Conservation (phyloP, 352 stramenopile genomes). For the Plasmopara muralis region DNA sequence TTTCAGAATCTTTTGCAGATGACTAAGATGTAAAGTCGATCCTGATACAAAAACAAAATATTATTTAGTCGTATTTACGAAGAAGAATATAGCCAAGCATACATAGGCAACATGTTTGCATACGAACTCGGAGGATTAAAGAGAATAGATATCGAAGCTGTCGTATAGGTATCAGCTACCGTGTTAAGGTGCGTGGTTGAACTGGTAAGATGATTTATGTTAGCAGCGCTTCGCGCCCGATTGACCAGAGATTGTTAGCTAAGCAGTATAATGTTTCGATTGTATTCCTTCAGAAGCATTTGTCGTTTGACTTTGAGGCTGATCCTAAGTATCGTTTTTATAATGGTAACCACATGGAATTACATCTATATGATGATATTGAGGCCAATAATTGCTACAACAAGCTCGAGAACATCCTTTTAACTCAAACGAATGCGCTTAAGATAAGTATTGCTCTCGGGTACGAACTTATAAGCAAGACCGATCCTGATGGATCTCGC, state of each 20-base stretch:
- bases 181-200: conserved; percentile 16
- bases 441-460: neutral
- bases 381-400: neutral
- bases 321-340: neutral
- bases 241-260: no score
- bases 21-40: no score
- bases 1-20: no score
- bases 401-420: no score
- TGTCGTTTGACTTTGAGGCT: neutral
- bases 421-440: no score
- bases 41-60: no score
- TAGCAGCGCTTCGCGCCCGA: neutral
- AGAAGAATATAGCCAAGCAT: no score
- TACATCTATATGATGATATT: neutral
- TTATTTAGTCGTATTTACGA: no score
- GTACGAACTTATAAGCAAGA: neutral
- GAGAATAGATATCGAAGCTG: neutral
- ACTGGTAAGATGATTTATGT: conserved; percentile 14
- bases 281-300: no score
- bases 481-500: neutral
- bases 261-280: no score
- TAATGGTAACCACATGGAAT: neutral
- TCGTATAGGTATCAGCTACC: conserved; percentile 16
- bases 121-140: no score
- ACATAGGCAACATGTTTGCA: no score